Base-by-base conservation (phyloP, 208 protist species). In the Leishmania mexicana region DNA sequence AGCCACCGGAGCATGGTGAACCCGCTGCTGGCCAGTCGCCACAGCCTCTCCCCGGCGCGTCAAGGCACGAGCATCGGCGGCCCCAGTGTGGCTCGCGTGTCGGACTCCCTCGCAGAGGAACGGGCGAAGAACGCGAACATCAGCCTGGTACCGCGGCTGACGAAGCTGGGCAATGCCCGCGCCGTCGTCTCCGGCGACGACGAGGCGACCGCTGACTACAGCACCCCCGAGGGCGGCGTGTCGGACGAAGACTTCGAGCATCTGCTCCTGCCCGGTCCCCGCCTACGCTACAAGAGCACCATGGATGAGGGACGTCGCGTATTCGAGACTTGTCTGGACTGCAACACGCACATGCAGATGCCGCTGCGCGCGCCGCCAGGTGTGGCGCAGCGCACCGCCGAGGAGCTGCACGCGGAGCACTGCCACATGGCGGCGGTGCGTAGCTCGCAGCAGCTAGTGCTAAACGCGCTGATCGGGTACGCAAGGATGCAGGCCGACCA, bases 401-500 rank as follows among this genome's bases (percentile, higher is more conserved):
- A 95, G 75, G 88, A 94, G 58, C 89, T 98, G 62, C 95, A 98
- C 85, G 87, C 84, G 4, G 95, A 96, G 87, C 95, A 98, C 79
- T 98, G 95, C 79, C 93, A 97, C 85, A 96, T 96, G 93, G 83
- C 86, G 28, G 89, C 95, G 15, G 95, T 95, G 54, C 90, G 95
- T 49, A 95, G 89, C 81, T 90, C 95, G 38, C 86, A 89, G 80
- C 93, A 96, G 87, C 85, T 95, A 13, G 91, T 98, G 68, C 86
- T 98, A 70, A 93, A 96, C 75, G 88, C 92, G 6, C 82, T 98
- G 38, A 81, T 95, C 54, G 92, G 93, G 24, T 97, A 96, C 75
- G 92, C 87, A 71, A 89, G 92, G 64, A 80, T 96, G 78, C 92
- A 98, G 82, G 86, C 83, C 38, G 90, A 95, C 76, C 87, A 92